Conservation (phyloP, 139 green algal species). For the Micractinium conductrix region DNA sequence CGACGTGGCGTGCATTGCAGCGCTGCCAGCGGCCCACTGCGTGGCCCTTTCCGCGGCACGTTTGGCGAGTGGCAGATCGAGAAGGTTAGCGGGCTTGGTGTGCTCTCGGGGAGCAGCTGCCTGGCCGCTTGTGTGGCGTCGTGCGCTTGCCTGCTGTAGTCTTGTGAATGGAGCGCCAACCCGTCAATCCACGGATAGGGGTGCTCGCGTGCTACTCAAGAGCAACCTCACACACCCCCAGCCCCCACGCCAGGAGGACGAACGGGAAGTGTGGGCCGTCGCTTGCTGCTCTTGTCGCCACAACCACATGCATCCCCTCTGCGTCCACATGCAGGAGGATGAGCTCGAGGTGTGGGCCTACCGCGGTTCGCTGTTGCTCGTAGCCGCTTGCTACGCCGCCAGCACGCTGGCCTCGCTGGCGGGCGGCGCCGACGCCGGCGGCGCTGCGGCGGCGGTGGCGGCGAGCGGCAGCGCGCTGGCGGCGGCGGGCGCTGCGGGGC, state of each 20-base stretch:
- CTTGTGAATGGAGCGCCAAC: too few species aligned
- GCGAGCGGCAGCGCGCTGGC: slow-evolving; percentile 36
- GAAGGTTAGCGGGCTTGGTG: not conserved
- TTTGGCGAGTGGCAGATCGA: slow-evolving; percentile 14
- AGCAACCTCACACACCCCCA: too few species aligned
- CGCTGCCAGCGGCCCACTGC: not conserved
- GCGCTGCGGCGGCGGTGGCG: not conserved
- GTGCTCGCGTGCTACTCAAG: too few species aligned
- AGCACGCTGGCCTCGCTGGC: slow-evolving; percentile 11
- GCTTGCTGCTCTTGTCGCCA: not conserved
- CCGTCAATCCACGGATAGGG: too few species aligned
- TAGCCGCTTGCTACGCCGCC: not conserved
- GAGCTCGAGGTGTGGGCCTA: slow-evolving; percentile 23
- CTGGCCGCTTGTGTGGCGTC: not conserved
- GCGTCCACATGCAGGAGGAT: not conserved
- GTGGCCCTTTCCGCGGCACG: not conserved
- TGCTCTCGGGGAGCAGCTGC: not conserved
- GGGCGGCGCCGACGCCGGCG: not conserved
- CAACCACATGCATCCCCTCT: not conserved
- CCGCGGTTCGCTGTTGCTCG: not conserved
- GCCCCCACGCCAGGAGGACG: too few species aligned
- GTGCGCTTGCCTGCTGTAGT: not conserved
- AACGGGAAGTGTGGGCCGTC: not conserved
- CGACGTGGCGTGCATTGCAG: too few species aligned
- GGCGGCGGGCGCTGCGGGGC: slow-evolving; percentile 49